Evolutionary conservation across 495 filamentous ascomycete genomes (phyloP).

Genomic region (Aspergillus egyptiacus): DNA sequence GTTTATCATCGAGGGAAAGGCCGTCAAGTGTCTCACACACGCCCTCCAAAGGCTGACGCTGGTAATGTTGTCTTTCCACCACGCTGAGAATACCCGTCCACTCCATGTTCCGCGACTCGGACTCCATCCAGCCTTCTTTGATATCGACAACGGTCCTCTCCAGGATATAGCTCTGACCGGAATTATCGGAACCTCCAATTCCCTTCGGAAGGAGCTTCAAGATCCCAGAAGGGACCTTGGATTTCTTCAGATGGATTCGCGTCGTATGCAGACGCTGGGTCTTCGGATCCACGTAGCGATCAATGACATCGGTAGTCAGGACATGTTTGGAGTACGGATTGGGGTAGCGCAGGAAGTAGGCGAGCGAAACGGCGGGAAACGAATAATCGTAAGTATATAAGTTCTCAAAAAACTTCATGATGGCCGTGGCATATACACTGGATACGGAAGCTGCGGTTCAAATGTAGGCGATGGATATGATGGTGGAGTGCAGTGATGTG

Average conservation of each 20-base stretch:
- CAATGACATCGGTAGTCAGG: slow-evolving; percentile 91
- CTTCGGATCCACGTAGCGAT: slow-evolving; percentile 69
- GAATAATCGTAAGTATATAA: slow-evolving; percentile 86
- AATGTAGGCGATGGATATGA: slow-evolving; percentile 6
- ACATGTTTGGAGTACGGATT: slow-evolving; percentile 96
- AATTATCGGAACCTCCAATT: slow-evolving; percentile 65
- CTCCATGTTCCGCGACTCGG: slow-evolving; percentile 78
- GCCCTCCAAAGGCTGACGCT: slow-evolving; percentile 34
- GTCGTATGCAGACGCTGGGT: slow-evolving; percentile 81
- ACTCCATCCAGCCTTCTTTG: slow-evolving; percentile 81
- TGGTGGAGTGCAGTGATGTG: slow-evolving; percentile 4
- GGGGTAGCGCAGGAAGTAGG: slow-evolving; percentile 98
- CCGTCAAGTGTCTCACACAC: slow-evolving; percentile 19
- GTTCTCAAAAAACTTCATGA: slow-evolving; percentile 86
- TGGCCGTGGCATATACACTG: slow-evolving; percentile 29
- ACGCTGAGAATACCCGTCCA: slow-evolving; percentile 91
- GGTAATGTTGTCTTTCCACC: slow-evolving; percentile 79
- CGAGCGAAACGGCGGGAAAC: slow-evolving; percentile 86
- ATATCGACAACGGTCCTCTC: slow-evolving; percentile 88
- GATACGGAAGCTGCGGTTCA: slow-evolving; percentile 5
- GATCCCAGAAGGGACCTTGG: slow-evolving; percentile 76
- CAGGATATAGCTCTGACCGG: slow-evolving; percentile 77
- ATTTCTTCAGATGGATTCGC: slow-evolving; percentile 89
- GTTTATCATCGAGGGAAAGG: slow-evolving; percentile 34
- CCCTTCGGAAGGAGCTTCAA: slow-evolving; percentile 76